phyloP scores from a whole-genome alignment of 345 rosid species.

The Crucihimalaya himalaica region DNA sequence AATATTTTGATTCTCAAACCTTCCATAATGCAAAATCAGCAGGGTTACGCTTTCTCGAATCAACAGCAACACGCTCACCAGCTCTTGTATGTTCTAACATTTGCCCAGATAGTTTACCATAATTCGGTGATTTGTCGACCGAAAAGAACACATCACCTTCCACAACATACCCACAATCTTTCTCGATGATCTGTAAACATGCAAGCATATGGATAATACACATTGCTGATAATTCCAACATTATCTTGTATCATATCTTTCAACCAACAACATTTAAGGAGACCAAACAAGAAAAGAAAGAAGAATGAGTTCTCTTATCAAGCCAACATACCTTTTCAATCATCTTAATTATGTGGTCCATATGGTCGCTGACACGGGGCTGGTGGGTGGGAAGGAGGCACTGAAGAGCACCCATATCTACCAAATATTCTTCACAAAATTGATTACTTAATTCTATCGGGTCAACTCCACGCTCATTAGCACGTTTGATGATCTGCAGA shows the following conservation, averaged over 20 bases:
- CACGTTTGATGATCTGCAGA: conserved; percentile 70
- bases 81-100: conserved; percentile 71
- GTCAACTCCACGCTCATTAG: conserved; percentile 61
- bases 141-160: conserved; percentile 85
- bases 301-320: not conserved
- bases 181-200: conserved; percentile 71
- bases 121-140: conserved; percentile 70
- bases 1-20: conserved; percentile 43
- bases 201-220: conserved; percentile 6
- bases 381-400: conserved; percentile 81
- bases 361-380: conserved; percentile 78
- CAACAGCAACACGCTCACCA: conserved; percentile 86
- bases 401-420: conserved; percentile 72
- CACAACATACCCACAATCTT: conserved; percentile 67
- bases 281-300: not conserved
- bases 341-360: conserved; percentile 76
- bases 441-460: conserved; percentile 61
- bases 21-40: conserved; percentile 95
- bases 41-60: conserved; percentile 79
- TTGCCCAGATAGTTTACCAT: conserved; percentile 78
- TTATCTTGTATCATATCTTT: not conserved
- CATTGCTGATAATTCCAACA: not conserved
- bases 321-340: conserved; percentile 54
- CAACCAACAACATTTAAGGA: not conserved
- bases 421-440: conserved; percentile 73